Percentiles rank a stretch among this genome's conserved stretches.
These are phyloP conservation scores for Eucalyptus pauciflora DNA, from an alignment of 345 rosid species.

Conservation along the genomic window DNA sequence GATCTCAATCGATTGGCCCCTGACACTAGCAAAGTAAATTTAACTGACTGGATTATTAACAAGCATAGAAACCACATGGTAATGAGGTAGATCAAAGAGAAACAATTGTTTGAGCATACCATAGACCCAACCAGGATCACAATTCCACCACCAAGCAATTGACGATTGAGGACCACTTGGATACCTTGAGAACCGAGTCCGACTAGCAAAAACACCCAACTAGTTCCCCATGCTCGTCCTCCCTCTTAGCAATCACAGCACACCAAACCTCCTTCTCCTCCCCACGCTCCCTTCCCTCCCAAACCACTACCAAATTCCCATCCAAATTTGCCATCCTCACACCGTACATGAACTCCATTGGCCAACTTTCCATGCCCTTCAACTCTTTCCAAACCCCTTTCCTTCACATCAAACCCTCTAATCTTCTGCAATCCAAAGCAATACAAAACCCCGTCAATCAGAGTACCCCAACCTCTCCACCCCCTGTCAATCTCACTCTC, in stretches of 20 bases:
- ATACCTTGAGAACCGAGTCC: slow-evolving; percentile 30
- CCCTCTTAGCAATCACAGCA: slow-evolving; percentile 45
- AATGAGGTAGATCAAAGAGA: not conserved
- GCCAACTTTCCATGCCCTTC: slow-evolving; percentile 42
- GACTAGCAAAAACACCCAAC: slow-evolving; percentile 59
- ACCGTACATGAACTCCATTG: slow-evolving; percentile 47
- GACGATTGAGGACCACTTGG: slow-evolving; percentile 38
- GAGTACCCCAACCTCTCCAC: slow-evolving; percentile 88
- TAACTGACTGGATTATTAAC: not conserved
- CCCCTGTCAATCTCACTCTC: slow-evolving; percentile 44
- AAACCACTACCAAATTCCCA: slow-evolving; percentile 69
- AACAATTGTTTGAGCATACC: not conserved
- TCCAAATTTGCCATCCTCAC: slow-evolving; percentile 80
- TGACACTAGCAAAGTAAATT: not conserved
- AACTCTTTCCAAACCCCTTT: slow-evolving; percentile 45
- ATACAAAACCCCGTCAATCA: slow-evolving; percentile 45
- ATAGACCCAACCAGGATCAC: slow-evolving; percentile 3
- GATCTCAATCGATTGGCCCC: no score
- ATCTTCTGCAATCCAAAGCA: slow-evolving; percentile 59
- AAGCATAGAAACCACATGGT: not conserved
- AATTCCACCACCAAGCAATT: slow-evolving; percentile 51
- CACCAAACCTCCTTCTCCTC: slow-evolving; percentile 58
- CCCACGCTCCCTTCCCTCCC: slow-evolving; percentile 52
- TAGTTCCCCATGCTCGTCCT: slow-evolving; percentile 28
- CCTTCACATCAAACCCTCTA: slow-evolving; percentile 48